Conservation (phyloP, 495 filamentous ascomycete genomes). For the Hypoxylon fuscum region DNA sequence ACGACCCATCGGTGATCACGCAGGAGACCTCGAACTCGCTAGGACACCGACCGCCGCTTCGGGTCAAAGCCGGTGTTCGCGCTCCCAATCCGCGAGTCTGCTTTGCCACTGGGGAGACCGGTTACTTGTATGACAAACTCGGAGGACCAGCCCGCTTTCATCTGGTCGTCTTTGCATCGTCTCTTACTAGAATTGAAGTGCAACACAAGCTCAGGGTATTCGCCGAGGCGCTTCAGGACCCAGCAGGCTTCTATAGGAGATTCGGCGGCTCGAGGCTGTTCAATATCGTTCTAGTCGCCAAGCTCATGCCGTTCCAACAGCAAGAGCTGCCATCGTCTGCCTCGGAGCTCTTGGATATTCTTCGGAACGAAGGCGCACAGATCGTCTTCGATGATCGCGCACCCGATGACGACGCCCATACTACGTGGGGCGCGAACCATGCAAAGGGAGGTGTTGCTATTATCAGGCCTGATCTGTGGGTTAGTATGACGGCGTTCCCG, state of each 20-base stretch:
- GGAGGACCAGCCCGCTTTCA: conserved; percentile 39
- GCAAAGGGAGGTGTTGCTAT: conserved; percentile 43
- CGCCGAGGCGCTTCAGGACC: conserved; percentile 8
- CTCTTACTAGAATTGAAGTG: conserved; percentile 39
- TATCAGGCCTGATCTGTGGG: conserved; percentile 47
- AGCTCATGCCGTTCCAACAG: conserved; percentile 37
- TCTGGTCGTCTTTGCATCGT: conserved; percentile 46
- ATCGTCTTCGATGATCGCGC: conserved; percentile 47
- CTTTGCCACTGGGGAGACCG: conserved; percentile 32
- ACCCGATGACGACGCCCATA: conserved; percentile 49
- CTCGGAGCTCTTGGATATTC: conserved; percentile 13
- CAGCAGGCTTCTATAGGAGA: conserved; percentile 33
- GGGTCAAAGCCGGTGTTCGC: conserved; percentile 42
- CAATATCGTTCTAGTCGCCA: conserved; percentile 46
- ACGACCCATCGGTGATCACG: conserved; percentile 11
- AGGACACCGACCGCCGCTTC: neutral
- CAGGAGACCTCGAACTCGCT: conserved; percentile 1
- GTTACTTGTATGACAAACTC: conserved; percentile 49
- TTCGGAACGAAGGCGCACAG: conserved; percentile 19
- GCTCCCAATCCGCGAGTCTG: conserved; percentile 51
- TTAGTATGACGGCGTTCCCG: conserved; percentile 36
- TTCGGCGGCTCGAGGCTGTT: conserved; percentile 43
- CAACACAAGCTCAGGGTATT: conserved; percentile 26
- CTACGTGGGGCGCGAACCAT: conserved; percentile 31
- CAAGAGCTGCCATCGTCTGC: neutral